Base-by-base conservation (phyloP, 2,329 filamentous ascomycete genomes). In the Ceratocystis diversiconidia region DNA sequence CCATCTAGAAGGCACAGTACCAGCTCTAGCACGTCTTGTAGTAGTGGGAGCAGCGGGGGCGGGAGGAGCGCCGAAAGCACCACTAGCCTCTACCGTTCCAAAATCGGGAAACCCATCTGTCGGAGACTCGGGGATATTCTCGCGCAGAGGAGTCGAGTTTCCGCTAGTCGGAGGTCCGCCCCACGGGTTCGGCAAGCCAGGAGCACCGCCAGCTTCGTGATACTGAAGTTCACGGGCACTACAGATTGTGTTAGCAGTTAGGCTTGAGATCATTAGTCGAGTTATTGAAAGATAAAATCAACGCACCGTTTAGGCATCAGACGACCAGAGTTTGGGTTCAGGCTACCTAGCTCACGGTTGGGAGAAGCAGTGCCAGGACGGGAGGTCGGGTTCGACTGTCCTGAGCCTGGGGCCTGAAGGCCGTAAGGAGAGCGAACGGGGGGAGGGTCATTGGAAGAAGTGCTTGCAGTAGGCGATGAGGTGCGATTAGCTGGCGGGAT, bases 181-280 rank as follows among this genome's bases (percentile, higher is more conserved):
- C 94, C 94, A 97, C 55, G 88, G 87, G 73, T 86, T 85, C 63
- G 87, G 76, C 75, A 80, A 81, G 72, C 83, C 81, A 73, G 80
- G 86, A 41, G 36, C 36, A 73, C 79, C 78, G 62, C 96, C 81
- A 63, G 92, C 92, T 82, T 97, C 92, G 78, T 96, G 92, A 65
- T 92, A 92, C 78, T 97, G 92, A 69, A 97, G 96, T 76, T 99
- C 94, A 75, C 94, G 85, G 70, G 94, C 92, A 73, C 92, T 96
- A 68, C 10, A 41, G 3, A 7, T 59, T 59, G 30, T 36, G 55
- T 59, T 61, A 61, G 59, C 3, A 61, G 22, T 28, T 44, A 28
- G 25, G 10, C 25, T 28, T 41, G 36, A 15, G 10, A 41, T 41
- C 3, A 41, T 41, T 41, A 41, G 36, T 41, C 10, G 1, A 4